Percentiles rank a stretch among this genome's conserved stretches.
phyloP scores from a whole-genome alignment of 2,329 filamentous ascomycete species.

The Aspergillus latus region DNA sequence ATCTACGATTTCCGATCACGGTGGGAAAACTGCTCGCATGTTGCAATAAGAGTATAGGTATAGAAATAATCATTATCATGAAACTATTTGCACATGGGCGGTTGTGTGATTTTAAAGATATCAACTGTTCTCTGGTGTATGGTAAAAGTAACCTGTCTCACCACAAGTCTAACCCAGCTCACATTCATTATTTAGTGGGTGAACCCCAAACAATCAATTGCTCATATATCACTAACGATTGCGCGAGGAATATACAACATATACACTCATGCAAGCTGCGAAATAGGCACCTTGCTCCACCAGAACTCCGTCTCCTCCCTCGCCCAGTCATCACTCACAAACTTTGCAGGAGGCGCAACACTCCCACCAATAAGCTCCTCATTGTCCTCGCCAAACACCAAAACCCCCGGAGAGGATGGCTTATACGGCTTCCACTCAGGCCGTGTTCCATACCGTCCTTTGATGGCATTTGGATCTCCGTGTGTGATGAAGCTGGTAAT shows the following conservation, averaged over 20 bases:
- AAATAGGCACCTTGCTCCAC: slow-evolving; percentile 38
- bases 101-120: too few relatives aligned
- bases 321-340: slow-evolving; percentile 45
- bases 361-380: slow-evolving; percentile 50
- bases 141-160: too few relatives aligned
- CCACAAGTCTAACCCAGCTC: too few relatives aligned
- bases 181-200: too few relatives aligned
- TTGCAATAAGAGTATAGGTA: too few relatives aligned
- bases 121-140: too few relatives aligned
- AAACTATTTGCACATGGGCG: too few relatives aligned
- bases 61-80: too few relatives aligned
- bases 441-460: slow-evolving; percentile 25
- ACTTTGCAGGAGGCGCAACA: slow-evolving; percentile 40
- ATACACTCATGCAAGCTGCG: slow-evolving; percentile 11
- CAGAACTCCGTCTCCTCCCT: slow-evolving; percentile 50
- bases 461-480: slow-evolving; percentile 46
- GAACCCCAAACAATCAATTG: too few relatives aligned
- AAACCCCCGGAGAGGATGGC: slow-evolving; percentile 27
- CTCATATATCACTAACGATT: too few relatives aligned
- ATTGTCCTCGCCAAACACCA: slow-evolving; percentile 51
- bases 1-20: too few relatives aligned
- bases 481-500: slow-evolving; percentile 50
- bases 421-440: slow-evolving; percentile 42
- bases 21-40: too few relatives aligned
- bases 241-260: not conserved